Percentiles rank a stretch among this genome's conserved stretches.
phyloP scores from a whole-genome alignment of 768 basidiomycete species.

The Mycena galopus region DNA sequence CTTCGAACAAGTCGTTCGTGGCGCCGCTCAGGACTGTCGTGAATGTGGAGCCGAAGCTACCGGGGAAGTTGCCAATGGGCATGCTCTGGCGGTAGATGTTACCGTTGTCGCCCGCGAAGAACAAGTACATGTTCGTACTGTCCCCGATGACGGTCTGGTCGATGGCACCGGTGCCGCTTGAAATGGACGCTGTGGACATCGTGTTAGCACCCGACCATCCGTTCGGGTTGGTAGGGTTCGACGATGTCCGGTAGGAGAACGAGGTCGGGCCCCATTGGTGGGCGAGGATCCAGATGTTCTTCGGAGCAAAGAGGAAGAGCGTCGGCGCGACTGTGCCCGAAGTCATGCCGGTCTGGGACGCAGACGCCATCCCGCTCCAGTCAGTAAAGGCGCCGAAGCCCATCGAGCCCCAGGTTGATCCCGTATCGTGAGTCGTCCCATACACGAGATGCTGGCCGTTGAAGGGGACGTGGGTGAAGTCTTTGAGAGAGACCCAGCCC shows the following conservation, averaged over 20 bases:
- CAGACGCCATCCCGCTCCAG: conserved; percentile 30
- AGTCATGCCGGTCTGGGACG: conserved; percentile 26
- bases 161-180: conserved; percentile 20
- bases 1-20: conserved; percentile 33
- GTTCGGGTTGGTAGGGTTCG: conserved; percentile 26
- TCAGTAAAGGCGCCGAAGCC: conserved; percentile 20
- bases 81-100: conserved; percentile 30
- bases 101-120: conserved; percentile 34
- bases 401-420: conserved; percentile 25
- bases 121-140: conserved; percentile 33
- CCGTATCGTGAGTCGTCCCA: conserved; percentile 22
- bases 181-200: conserved; percentile 11
- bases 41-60: conserved; percentile 18
- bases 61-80: conserved; percentile 29
- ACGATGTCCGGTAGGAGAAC: conserved; percentile 28
- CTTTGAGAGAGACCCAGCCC: conserved; percentile 33
- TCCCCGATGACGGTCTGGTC: conserved; percentile 33
- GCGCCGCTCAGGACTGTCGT: conserved; percentile 12
- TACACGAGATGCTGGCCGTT: conserved; percentile 34
- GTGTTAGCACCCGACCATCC: conserved; percentile 20
- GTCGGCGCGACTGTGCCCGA: conserved; percentile 26
- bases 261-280: conserved; percentile 21
- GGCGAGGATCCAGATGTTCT: conserved; percentile 25
- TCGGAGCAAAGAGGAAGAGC: conserved; percentile 22
- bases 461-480: conserved; percentile 28